Evolutionary conservation across 2,329 filamentous ascomycete species (phyloP), one percentile per base, ranked within the genome.

Genomic region (Trichoderma atroviride): DNA sequence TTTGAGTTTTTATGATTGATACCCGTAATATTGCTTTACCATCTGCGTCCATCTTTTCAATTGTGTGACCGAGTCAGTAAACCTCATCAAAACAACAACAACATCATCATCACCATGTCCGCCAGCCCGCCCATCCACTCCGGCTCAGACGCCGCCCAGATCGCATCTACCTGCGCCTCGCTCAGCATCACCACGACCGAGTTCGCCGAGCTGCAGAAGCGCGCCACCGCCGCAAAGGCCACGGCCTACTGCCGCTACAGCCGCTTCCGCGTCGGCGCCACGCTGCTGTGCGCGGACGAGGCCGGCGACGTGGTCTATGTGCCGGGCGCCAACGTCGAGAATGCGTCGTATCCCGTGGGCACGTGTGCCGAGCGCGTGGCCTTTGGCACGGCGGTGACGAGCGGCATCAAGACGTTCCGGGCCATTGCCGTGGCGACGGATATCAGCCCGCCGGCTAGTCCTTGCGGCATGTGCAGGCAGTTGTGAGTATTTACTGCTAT

Each of bases 381-480:
- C 1, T 85, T 98, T 73, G 92, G 88, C 9, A 93, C 89, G 50
- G 95, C 95, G 27, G 87, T 97, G 5, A 87, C 88, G 7, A 82
- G 82, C 63, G 87, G 87, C 3, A 80, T 86, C 73, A 81, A 79
- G 40, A 75, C 64, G 10, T 93, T 96, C 81, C 90, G 88, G 76
- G 95, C 94, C 24, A 81, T 99, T 27, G 95, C 92, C 19, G 94
- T 99, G 4, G 87, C 92, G 7, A 96, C 94, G 6, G 92, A 97
- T 78, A 91, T 92, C 53, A 81, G 80, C 37, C 87, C 88, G 35
- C 88, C 89, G 4, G 87, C 87, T 59, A 90, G 90, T 71, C 96
- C 96, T 0, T 99, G 96, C 78, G 96, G 96, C 68, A 97, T 97
- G 94, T 98, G 95, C 79, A 86, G 95, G 75, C 95, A 97, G 79